Evolutionary conservation across 202 grass and related monocot species (phyloP), one percentile per base, ranked within the genome.

Genomic region (Saccharum hybrid): DNA sequence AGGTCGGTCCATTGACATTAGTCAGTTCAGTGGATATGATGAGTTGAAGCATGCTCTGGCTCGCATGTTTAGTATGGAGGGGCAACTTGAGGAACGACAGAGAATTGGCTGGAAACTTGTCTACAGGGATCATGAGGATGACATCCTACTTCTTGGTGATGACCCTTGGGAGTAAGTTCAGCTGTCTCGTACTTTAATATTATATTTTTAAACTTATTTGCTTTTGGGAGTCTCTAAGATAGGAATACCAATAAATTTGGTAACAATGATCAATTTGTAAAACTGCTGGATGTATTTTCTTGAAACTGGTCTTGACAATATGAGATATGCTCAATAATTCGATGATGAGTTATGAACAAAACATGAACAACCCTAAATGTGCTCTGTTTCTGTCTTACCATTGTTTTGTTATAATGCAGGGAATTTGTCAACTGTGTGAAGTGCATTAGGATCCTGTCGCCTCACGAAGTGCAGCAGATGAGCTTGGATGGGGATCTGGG

Each of bases 71-170:
- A 99, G 93, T 66, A 96, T 99, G 84, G 97, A 99, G 83, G 97
- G 97, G 33, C 97, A 99, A 81, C 90, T 99, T 40, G 97, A 99
- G 84, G 97, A 96, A 82, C 84, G 86, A 0, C 93, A 95, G 33
- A 94, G 97, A 85, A 88, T 96, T 57, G 97, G 97, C 63, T 99
- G 97, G 97, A 99, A 99, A 71, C 91, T 99, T 51, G 97, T 99
- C 42, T 99, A 96, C 70, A 90, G 90, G 69, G 97, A 99, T 92
- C 93, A 96, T 82, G 96, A 99, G 77, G 89, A 86, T 63, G 96
- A 99, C 21, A 91, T 99, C 60, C 82, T 99, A 78, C 96, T 99
- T 89, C 91, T 99, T 6, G 96, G 96, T 0, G 96, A 99, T 49
- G 96, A 99, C 71, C 96, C 96, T 12, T 99, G 96, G 96, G 93